phyloP scores from a whole-genome alignment of 371 early-diverging fungal species.

The Mortierella sp. region DNA sequence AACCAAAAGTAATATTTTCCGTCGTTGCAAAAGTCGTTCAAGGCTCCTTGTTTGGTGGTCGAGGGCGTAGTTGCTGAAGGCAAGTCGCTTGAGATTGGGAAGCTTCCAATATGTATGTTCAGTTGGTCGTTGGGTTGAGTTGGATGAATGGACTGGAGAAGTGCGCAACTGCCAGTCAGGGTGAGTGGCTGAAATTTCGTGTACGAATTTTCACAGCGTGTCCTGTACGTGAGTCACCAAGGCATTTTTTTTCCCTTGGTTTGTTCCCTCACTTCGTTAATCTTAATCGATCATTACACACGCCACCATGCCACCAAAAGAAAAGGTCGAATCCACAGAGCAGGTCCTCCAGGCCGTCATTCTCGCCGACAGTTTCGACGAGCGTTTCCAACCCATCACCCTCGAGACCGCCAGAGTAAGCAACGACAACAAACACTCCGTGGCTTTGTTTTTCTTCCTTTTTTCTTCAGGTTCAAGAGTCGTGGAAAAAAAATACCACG shows the following conservation, averaged over 20 bases:
- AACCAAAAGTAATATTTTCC: not conserved
- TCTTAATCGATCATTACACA: not conserved
- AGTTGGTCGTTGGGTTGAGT: no score
- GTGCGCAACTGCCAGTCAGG: not conserved
- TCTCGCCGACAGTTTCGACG: conserved; percentile 93
- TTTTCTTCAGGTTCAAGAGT: not conserved
- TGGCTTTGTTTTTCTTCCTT: conserved; percentile 15
- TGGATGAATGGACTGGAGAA: conserved; percentile 5
- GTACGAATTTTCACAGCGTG: not conserved
- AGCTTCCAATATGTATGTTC: no score
- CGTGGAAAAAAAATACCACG: not conserved
- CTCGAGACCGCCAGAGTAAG: conserved; percentile 86
- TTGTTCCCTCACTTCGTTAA: not conserved
- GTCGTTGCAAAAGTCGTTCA: no score
- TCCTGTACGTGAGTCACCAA: conserved; percentile 8
- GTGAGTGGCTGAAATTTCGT: not conserved
- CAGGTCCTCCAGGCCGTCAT: conserved; percentile 88
- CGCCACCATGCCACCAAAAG: conserved; percentile 48
- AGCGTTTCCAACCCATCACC: conserved; percentile 91
- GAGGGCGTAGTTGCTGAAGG: no score
- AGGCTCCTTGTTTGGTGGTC: no score
- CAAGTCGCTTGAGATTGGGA: no score
- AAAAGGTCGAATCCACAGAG: conserved; percentile 64
- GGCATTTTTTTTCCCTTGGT: not conserved
- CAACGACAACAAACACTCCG: not conserved